Conservation (phyloP, 2,329 filamentous ascomycete species). For the Gyromitra esculenta region DNA sequence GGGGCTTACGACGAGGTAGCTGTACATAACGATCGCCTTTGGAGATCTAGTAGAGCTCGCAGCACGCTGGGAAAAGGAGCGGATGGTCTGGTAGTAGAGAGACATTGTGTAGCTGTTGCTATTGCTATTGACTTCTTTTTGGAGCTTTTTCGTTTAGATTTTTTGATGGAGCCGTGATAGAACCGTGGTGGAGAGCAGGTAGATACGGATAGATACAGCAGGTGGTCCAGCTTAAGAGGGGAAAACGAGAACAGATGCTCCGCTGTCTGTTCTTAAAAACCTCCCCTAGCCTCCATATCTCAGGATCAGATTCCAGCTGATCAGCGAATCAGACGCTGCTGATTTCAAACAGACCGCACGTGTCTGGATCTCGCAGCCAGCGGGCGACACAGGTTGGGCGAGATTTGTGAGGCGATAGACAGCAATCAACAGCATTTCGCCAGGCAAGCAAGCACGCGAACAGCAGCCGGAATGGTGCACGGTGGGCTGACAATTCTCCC, state of each 20-base stretch:
- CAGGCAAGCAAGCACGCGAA: slow-evolving; percentile 33
- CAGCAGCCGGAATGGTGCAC: slow-evolving; percentile 31
- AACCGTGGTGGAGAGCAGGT: neutral
- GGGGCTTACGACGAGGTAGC: slow-evolving; percentile 42
- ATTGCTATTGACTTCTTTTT: neutral
- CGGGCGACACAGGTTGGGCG: slow-evolving; percentile 17
- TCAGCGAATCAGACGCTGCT: slow-evolving; percentile 26
- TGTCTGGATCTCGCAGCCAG: slow-evolving; percentile 6
- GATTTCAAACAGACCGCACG: slow-evolving; percentile 33
- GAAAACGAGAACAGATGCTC: slow-evolving; percentile 4
- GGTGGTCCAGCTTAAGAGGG: slow-evolving; percentile 14
- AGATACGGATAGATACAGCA: neutral
- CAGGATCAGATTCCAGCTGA: slow-evolving; percentile 41
- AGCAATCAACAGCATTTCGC: neutral
- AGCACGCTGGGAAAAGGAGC: slow-evolving; percentile 48
- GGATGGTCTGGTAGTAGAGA: slow-evolving; percentile 36
- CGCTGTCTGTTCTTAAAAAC: slow-evolving; percentile 25
- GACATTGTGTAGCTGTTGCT: slow-evolving; percentile 29
- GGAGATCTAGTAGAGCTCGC: slow-evolving; percentile 35
- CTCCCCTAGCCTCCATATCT: slow-evolving; percentile 31
- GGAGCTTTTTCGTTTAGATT: neutral
- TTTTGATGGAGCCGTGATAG: neutral
- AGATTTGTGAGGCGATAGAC: slow-evolving; percentile 18
- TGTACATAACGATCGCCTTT: slow-evolving; percentile 46
- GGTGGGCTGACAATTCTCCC: slow-evolving; percentile 33